These are phyloP conservation scores for Pseudozyma sp. DNA, from an alignment of 1,284 basidiomycete species.

Conservation along the genomic window DNA sequence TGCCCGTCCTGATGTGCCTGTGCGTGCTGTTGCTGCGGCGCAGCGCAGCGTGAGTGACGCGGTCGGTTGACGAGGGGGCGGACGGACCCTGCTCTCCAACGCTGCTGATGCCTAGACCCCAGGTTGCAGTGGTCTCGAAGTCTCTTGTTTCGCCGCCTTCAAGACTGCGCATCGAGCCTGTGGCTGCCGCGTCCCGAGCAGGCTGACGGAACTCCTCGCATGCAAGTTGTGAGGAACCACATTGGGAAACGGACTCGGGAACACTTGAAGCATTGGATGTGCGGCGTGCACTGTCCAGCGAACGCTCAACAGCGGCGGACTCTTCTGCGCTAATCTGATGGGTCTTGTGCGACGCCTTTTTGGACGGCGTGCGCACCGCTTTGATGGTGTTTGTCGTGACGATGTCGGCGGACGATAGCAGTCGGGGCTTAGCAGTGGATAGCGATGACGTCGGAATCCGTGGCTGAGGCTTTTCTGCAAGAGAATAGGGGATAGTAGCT, in stretches of 20 bases:
- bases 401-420: not conserved
- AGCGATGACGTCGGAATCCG: constrained; percentile 9
- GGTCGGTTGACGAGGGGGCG: not conserved
- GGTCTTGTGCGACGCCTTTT: constrained; percentile 4
- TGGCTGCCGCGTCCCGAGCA: not conserved
- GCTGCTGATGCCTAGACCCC: constrained; percentile 35
- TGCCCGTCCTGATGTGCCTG: constrained; percentile 29
- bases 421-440: not conserved
- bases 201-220: constrained; percentile 24
- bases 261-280: constrained; percentile 27
- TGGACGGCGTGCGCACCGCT: not conserved
- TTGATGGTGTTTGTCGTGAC: not conserved
- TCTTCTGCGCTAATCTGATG: constrained; percentile 6
- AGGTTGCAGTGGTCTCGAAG: not conserved
- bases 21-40: constrained; percentile 8
- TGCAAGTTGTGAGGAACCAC: constrained; percentile 24
- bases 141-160: constrained; percentile 10
- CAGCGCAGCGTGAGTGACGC: not conserved
- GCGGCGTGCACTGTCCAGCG: constrained; percentile 4
- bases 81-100: constrained; percentile 2
- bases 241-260: constrained; percentile 33
- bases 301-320: no score
- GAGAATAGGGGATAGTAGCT: not conserved
- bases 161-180: constrained; percentile 14
- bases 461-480: constrained; percentile 24